A percentile compares a stretch with the other conserved stretches of the same genome.
phyloP scores from a whole-genome alignment of 176 grass and related monocot species.

The Hordeum vulgare region DNA sequence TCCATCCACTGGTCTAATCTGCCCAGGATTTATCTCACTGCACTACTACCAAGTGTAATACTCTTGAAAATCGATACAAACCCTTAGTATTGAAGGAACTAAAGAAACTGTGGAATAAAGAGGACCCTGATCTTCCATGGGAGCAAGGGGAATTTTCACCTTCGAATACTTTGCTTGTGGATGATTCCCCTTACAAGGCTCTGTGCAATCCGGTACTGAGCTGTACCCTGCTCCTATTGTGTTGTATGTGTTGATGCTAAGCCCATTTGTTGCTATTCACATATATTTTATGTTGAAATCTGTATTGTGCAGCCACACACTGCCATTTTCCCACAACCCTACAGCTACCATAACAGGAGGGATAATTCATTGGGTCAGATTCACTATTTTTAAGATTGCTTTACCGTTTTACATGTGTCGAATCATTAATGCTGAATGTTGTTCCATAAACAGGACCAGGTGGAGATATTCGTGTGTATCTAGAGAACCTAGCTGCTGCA shows the following conservation, averaged over 20 bases:
- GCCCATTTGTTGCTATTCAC: slow-evolving; percentile 14
- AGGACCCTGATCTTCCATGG: slow-evolving; percentile 72
- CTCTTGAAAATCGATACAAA: slow-evolving; percentile 58
- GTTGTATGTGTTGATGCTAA: slow-evolving; percentile 14
- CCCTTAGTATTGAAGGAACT: slow-evolving; percentile 87
- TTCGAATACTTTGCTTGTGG: slow-evolving; percentile 90
- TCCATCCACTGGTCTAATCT: slow-evolving; percentile 12
- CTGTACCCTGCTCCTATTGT: neutral
- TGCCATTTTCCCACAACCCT: slow-evolving; percentile 76
- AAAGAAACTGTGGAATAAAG: slow-evolving; percentile 86
- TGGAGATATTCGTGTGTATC: slow-evolving; percentile 76
- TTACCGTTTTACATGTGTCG: neutral
- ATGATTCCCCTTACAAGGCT: slow-evolving; percentile 98
- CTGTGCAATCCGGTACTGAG: slow-evolving; percentile 76
- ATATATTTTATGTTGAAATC: slow-evolving; percentile 20
- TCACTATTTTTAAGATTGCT: slow-evolving; percentile 7
- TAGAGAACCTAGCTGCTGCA: slow-evolving; percentile 52
- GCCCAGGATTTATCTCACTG: slow-evolving; percentile 69
- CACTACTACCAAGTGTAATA: slow-evolving; percentile 52
- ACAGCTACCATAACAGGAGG: slow-evolving; percentile 36
- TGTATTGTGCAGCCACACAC: slow-evolving; percentile 61
- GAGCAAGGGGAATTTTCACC: slow-evolving; percentile 62
- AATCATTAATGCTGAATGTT: slow-evolving; percentile 20
- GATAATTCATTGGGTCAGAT: slow-evolving; percentile 76
- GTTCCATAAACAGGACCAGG: slow-evolving; percentile 49